A percentile compares a stretch with the other conserved stretches of the same genome.
Conservation (phyloP, 2,329 filamentous ascomycete genomes). For the Knoxdaviesia capensis region DNA sequence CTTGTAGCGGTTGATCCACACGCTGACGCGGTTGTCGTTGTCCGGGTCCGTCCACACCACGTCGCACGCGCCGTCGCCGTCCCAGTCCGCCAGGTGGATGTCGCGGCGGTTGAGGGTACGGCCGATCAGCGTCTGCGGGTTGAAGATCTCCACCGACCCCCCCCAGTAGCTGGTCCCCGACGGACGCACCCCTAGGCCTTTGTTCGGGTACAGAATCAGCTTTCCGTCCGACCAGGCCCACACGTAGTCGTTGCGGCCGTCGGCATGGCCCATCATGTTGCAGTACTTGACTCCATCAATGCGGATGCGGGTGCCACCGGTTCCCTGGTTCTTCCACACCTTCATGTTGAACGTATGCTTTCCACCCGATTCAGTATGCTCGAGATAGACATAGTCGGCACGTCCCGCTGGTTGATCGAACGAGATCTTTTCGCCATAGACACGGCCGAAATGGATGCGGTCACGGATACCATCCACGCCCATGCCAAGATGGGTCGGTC, state of each 20-base stretch:
- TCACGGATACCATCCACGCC: neutral
- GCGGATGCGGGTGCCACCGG: conserved; percentile 5
- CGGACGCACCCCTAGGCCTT: too few relatives aligned
- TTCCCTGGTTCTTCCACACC: conserved; percentile 6
- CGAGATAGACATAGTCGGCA: neutral
- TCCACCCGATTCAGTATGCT: neutral
- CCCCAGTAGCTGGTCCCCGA: too few relatives aligned
- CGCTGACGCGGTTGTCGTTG: conserved; percentile 1
- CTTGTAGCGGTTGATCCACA: conserved; percentile 5
- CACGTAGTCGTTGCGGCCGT: conserved; percentile 6
- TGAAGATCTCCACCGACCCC: neutral
- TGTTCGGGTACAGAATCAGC: conserved; percentile 4
- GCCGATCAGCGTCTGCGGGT: neutral
- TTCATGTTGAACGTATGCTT: conserved; percentile 4
- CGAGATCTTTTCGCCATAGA: conserved; percentile 5
- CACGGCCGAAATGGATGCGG: conserved; percentile 6
- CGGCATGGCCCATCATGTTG: conserved; percentile 5
- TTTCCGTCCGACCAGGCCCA: conserved; percentile 5
- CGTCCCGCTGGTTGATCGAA: neutral
- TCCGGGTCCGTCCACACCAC: conserved; percentile 4
- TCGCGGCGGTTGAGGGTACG: conserved; percentile 8
- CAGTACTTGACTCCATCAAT: conserved; percentile 4
- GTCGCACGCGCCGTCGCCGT: conserved; percentile 16
- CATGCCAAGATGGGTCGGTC: conserved; percentile 4
- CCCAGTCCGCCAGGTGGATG: conserved; percentile 16